These are phyloP conservation scores for Phytophthora pisi DNA, from an alignment of 352 stramenopile genomes.

Conservation along the genomic window DNA sequence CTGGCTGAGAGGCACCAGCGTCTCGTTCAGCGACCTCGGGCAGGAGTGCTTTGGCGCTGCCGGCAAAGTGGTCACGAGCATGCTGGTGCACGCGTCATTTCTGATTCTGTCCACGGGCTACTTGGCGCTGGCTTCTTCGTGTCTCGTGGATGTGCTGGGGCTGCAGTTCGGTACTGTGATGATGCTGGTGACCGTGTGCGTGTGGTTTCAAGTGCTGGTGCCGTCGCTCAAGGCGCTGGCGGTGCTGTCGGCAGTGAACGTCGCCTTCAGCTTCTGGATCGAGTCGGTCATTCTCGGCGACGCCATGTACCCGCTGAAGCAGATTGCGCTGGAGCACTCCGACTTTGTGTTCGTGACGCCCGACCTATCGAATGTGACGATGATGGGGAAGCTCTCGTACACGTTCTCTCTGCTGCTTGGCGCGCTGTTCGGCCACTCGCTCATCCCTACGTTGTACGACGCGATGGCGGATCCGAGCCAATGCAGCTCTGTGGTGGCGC, in stretches of 20 bases:
- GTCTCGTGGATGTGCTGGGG: conserved; percentile 64
- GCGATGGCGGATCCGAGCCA: conserved; percentile 66
- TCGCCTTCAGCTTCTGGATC: conserved; percentile 83
- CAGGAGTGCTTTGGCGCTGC: conserved; percentile 63
- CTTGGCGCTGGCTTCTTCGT: conserved; percentile 59
- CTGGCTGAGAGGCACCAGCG: conserved; percentile 63
- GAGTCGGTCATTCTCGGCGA: conserved; percentile 83
- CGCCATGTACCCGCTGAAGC: conserved; percentile 82
- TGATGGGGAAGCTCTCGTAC: conserved; percentile 73
- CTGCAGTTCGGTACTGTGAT: conserved; percentile 63
- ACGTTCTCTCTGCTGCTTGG: conserved; percentile 69
- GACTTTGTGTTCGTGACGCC: conserved; percentile 73
- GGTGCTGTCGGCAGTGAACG: conserved; percentile 69
- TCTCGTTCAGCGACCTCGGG: conserved; percentile 77
- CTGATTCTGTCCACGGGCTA: conserved; percentile 68
- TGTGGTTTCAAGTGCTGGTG: conserved; percentile 76
- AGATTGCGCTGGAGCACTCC: conserved; percentile 67
- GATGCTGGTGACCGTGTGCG: conserved; percentile 48
- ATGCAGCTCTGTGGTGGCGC: conserved; percentile 53
- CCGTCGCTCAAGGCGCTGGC: conserved; percentile 64
- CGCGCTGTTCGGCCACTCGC: conserved; percentile 72
- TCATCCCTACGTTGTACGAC: conserved; percentile 82
- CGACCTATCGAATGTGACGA: conserved; percentile 54
- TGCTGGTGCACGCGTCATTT: conserved; percentile 64
- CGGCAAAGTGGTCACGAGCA: conserved; percentile 45